Base-by-base conservation (phyloP, 2,329 filamentous ascomycete genomes). In the Aspergillus fumigatus region DNA sequence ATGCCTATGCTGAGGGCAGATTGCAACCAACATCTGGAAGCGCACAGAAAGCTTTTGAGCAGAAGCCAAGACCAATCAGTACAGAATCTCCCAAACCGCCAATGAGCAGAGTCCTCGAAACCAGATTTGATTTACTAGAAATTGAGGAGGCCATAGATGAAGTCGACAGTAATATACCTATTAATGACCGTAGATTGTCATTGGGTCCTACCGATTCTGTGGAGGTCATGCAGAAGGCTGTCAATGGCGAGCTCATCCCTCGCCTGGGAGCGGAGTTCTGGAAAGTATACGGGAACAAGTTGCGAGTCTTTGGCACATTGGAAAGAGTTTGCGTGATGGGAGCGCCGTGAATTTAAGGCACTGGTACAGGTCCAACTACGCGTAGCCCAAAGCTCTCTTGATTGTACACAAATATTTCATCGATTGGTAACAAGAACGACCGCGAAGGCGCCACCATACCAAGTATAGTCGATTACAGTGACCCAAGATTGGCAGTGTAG, bases 251-350 rank as follows among this genome's bases (percentile, higher is more conserved):
- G 45, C 65, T 81, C 48, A 81, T 87, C 58, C 84, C 84, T 7
- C 67, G 73, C 1, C 80, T 81, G 56, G 73, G 75, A 1, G 75
- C 74, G 4, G 69, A 74, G 17, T 86, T 87, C 64, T 87, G 84
- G 84, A 64, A 70, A 3, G 67, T 79, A 9, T 85, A 85, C 66
- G 81, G 81, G 1, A 87, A 87, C 62, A 82, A 79, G 60, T 66
- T 87, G 54, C 74, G 84, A 41, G 79, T 85, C 1, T 87, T 85
- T 71, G 84, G 84, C 2, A 86, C 83, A 0, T 65, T 77, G 49
- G 84, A 87, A 67, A 75, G 74, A 27, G 68, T 81, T 5, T 81
- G 73, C 53, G 55, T 43, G 23, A 51, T 65, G 25, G 60, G 58
- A 8, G 43, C 43, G 14, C 26, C 43, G n/a, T 47, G 40, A 43